Conservation (phyloP, 495 filamentous ascomycete genomes). For the Penicillium soppii region DNA sequence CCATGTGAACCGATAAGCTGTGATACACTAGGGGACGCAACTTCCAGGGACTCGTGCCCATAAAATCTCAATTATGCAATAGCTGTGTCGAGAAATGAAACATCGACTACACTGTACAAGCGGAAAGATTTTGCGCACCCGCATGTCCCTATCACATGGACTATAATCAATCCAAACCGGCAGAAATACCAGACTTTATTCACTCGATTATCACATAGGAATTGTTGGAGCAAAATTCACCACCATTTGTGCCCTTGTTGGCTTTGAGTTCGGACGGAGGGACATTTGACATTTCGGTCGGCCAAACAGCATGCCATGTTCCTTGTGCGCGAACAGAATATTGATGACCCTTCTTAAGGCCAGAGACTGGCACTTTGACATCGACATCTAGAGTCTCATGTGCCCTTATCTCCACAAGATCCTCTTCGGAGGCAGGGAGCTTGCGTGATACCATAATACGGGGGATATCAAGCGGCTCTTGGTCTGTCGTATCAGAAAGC, state of each 20-base stretch:
- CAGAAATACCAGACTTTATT: background rate
- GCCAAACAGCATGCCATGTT: conserved; percentile 35
- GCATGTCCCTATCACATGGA: background rate
- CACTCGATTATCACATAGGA: conserved; percentile 10
- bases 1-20: too few species aligned
- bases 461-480: conserved; percentile 32
- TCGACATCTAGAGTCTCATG: conserved; percentile 13
- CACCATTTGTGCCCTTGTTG: conserved; percentile 12
- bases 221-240: conserved; percentile 25
- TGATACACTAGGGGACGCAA: too few species aligned
- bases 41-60: too few species aligned
- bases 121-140: background rate
- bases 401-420: conserved; percentile 42
- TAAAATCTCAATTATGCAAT: too few species aligned
- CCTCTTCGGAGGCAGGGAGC: conserved; percentile 39
- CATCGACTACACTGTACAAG: too few species aligned
- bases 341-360: conserved; percentile 20
- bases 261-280: conserved; percentile 18
- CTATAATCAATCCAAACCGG: background rate
- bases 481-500: conserved; percentile 32
- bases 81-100: too few species aligned
- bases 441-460: conserved; percentile 45
- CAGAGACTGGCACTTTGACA: conserved; percentile 14
- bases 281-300: conserved; percentile 17
- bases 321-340: conserved; percentile 31